phyloP scores from a whole-genome alignment of 495 filamentous ascomycete species.

The Trichoderma reesei region DNA sequence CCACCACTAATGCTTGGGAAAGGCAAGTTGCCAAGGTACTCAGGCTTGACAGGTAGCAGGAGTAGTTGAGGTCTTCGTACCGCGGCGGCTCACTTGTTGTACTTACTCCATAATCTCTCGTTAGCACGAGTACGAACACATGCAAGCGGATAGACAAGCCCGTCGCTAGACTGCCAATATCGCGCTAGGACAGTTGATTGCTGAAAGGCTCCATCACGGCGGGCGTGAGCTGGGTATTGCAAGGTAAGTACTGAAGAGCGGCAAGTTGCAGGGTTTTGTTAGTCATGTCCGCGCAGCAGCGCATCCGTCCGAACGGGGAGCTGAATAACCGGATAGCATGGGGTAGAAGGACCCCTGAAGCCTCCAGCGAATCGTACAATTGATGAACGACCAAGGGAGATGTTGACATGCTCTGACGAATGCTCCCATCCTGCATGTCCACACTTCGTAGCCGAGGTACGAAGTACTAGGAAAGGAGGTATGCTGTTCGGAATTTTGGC shows the following conservation, averaged over 20 bases:
- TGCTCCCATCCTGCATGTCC: too few species aligned
- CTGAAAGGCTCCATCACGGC: neutral
- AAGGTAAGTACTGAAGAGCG: neutral
- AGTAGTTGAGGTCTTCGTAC: neutral
- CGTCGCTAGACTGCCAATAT: neutral
- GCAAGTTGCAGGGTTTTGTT: neutral
- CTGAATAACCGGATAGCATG: neutral
- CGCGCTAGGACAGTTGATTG: neutral
- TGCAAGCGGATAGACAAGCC: neutral
- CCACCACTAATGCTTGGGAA: neutral
- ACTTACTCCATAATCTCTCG: too few species aligned
- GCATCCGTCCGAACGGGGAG: neutral
- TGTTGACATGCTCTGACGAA: too few species aligned
- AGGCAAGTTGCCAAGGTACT: neutral
- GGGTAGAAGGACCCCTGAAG: too few species aligned
- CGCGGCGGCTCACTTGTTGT: neutral
- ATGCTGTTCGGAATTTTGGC: neutral
- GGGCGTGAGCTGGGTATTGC: neutral
- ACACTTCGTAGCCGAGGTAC: too few species aligned
- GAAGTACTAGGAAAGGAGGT: neutral
- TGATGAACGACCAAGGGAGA: too few species aligned
- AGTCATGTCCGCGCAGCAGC: neutral
- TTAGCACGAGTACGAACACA: neutral
- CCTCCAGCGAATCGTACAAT: too few species aligned
- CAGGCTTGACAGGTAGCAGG: neutral